Conservation (phyloP, 306 rosid species). For the Alnus rubra region DNA sequence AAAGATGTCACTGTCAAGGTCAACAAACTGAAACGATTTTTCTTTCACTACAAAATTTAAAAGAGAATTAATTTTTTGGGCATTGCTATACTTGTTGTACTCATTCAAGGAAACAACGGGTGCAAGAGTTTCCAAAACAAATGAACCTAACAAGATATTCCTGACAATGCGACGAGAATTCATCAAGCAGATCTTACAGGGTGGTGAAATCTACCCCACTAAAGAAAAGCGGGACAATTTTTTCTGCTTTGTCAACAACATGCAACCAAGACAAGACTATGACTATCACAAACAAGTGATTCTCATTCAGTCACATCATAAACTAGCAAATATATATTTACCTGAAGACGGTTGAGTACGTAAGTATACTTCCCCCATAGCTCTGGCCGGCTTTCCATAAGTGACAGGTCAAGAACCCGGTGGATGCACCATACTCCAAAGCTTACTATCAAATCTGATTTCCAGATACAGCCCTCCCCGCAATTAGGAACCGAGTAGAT, state of each 20-base stretch:
- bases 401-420: conserved; percentile 81
- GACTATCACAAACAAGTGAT: conserved; percentile 7
- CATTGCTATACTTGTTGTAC: background rate
- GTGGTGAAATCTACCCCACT: background rate
- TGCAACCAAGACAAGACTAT: conserved; percentile 10
- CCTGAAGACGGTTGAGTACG: conserved; percentile 97
- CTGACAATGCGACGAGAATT: background rate
- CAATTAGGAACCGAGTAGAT: conserved; percentile 76
- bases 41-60: background rate
- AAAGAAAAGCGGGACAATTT: background rate
- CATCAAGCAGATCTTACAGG: background rate
- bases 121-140: background rate
- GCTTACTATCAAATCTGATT: conserved; percentile 71
- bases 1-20: conserved; percentile 13
- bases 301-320: conserved; percentile 4
- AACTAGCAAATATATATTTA: conserved; percentile 29
- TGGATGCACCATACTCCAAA: conserved; percentile 99
- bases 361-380: conserved; percentile 97
- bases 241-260: background rate
- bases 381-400: conserved; percentile 98
- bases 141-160: background rate
- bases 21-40: background rate
- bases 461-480: conserved; percentile 96
- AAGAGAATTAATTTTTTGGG: background rate
- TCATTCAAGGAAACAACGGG: background rate